Evolutionary conservation across 306 rosid species (phyloP).

Genomic region (Senna siamea): DNA sequence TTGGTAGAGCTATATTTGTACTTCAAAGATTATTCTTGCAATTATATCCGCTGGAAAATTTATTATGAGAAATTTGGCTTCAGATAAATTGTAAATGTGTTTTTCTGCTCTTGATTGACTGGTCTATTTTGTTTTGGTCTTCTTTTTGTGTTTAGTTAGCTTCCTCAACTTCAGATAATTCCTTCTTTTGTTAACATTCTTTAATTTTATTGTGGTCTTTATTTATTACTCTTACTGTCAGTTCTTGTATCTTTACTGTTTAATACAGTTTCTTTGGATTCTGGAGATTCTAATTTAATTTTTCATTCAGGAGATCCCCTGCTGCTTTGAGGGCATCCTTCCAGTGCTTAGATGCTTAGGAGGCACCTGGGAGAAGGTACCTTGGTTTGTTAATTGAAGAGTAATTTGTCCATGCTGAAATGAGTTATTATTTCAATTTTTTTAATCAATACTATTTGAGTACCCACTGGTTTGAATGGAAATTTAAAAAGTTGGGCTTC

Average conservation of each 20-base stretch:
- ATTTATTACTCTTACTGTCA: conserved; percentile 32
- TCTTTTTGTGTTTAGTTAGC: conserved; percentile 7
- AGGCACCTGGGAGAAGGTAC: conserved; percentile 99
- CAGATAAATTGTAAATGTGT: background rate
- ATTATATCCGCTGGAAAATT: conserved; percentile 28
- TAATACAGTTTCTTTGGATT: conserved; percentile 48
- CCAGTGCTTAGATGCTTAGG: conserved; percentile 84
- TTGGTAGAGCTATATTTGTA: conserved; percentile 58
- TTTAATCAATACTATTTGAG: conserved; percentile 10
- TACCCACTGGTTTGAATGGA: conserved; percentile 30
- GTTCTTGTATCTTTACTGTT: conserved; percentile 39
- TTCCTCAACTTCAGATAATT: conserved; percentile 10
- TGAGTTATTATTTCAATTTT: conserved; percentile 30
- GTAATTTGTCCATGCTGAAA: conserved; percentile 53
- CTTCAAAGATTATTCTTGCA: conserved; percentile 54
- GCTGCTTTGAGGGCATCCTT: conserved; percentile 86
- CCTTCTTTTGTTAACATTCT: conserved; percentile 13
- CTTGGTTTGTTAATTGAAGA: conserved; percentile 93
- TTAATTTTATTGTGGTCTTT: conserved; percentile 29
- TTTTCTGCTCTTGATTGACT: conserved; percentile 20
- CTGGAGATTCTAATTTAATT: conserved; percentile 79
- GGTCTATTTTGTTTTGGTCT: conserved; percentile 9
- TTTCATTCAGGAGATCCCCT: conserved; percentile 91
- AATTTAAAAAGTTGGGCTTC: conserved; percentile 16
- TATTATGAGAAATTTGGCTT: conserved; percentile 35